Evolutionary conservation across 371 early-diverging fungal species (phyloP), one percentile per base, ranked within the genome.

Genomic region (Basidiobolus meristosporus): DNA sequence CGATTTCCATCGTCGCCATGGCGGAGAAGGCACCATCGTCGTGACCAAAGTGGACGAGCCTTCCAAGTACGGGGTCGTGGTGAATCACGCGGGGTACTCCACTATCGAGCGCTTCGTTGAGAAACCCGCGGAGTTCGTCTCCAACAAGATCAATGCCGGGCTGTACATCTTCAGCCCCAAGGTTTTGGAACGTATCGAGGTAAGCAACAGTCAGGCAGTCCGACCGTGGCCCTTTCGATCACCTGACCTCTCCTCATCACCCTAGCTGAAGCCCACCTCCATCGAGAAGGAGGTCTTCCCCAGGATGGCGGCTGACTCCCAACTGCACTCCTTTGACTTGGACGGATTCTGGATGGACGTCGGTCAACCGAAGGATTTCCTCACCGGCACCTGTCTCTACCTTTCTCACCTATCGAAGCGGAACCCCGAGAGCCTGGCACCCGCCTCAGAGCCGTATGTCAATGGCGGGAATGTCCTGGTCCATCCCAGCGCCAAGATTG

Each of bases 291-390:
- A 98, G 55, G 70, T 96, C 5, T 98, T 99, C 65, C 98, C 98
- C 14, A 43, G 35, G 37, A 88, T 99, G 78, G 97, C 96, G 11
- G 53, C 59, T 18, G 85, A 83, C 41, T 53, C 57, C n/a, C 70
- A 84, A 53, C 70, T 99, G 38, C 84, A 86, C 55, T 70, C 85
- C 22, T 92, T 87, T 61, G 85, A 88, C 12, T 72, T 98, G 29
- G 79, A 90, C 36, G 97, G 98, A 39, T 98, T 85, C 76, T 99
- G 99, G 99, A 92, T 92, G 92, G 99, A 99, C 57, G 97, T 99
- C 34, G 99, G 99, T 28, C 98, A 98, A 63, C 98, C 98, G 48
- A 87, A 84, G 54, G 99, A 98, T 60, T 99, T 89, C 60, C 63
- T 99, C 50, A 81, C 79, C 4, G 99, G 96, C 30, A 90, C 90